phyloP scores from a whole-genome alignment of 2,329 filamentous ascomycete genomes.

The Xylariaceae sp. region DNA sequence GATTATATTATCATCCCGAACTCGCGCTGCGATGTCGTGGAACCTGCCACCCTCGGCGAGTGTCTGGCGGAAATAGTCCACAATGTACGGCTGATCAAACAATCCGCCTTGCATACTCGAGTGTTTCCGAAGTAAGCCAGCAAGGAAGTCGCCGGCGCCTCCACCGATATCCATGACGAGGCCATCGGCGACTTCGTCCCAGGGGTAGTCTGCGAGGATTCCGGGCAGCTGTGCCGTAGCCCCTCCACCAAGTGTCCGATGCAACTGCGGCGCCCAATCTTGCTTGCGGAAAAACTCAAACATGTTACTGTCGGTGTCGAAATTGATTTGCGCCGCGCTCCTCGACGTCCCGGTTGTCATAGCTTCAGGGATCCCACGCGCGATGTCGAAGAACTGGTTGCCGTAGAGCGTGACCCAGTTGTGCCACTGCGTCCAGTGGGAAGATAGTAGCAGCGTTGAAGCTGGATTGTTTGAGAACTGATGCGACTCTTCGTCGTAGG shows the following conservation, averaged over 20 bases:
- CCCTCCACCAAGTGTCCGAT: constrained; percentile 35
- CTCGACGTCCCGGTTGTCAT: constrained; percentile 21
- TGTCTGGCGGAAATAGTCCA: constrained; percentile 27
- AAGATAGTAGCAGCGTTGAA: constrained; percentile 31
- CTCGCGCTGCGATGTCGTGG: constrained; percentile 30
- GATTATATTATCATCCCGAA: constrained; percentile 27
- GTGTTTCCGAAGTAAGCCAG: constrained; percentile 30
- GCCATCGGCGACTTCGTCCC: constrained; percentile 33
- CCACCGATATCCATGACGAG: constrained; percentile 39
- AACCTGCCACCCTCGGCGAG: constrained; percentile 30
- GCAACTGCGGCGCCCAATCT: constrained; percentile 33
- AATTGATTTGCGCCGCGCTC: constrained; percentile 37
- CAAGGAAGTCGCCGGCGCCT: constrained; percentile 37
- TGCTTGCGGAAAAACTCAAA: constrained; percentile 36
- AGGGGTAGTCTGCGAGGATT: constrained; percentile 39
- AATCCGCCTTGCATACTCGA: constrained; percentile 32
- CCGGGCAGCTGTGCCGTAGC: constrained; percentile 36
- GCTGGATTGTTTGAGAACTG: constrained; percentile 33
- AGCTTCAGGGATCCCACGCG: constrained; percentile 35
- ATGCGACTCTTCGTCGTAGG: constrained; percentile 24
- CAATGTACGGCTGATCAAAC: constrained; percentile 33
- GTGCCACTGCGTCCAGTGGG: constrained; percentile 44
- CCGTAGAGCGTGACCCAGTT: constrained; percentile 42
- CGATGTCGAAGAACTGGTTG: constrained; percentile 42
- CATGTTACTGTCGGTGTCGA: constrained; percentile 37